Evolutionary conservation across 108 stramenopile genomes (phyloP).

Genomic region (Cyclotella choctawhatcheeana): DNA sequence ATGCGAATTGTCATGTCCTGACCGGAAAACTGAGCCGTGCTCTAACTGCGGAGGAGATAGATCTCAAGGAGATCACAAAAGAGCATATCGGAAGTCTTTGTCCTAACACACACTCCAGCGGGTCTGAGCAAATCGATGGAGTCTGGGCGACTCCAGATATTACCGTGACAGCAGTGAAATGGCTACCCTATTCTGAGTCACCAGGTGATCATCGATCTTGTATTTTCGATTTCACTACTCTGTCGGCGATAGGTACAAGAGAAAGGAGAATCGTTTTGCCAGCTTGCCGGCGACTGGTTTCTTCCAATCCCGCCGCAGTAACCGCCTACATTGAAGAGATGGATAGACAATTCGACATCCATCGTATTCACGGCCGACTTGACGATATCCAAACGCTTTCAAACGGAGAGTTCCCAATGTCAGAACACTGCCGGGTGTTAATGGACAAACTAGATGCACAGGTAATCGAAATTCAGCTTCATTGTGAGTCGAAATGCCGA

Average conservation of each 20-base stretch:
- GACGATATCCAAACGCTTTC: not conserved
- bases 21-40: not conserved
- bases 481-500: not conserved
- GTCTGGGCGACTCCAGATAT: conserved; percentile 12
- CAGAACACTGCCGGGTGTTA: not conserved
- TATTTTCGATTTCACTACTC: conserved; percentile 14
- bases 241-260: not conserved
- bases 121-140: not conserved
- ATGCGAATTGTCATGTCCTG: not conserved
- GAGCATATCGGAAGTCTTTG: not conserved
- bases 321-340: not conserved
- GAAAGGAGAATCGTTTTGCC: not conserved
- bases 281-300: not conserved
- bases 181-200: not conserved
- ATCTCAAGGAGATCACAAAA: not conserved
- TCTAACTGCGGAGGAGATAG: not conserved
- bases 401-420: not conserved
- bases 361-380: not conserved
- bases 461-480: not conserved
- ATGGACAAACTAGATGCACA: not conserved
- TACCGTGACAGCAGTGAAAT: not conserved
- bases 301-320: not conserved
- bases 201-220: conserved; percentile 8
- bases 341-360: not conserved
- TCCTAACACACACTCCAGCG: conserved; percentile 1